phyloP scores from a whole-genome alignment of 2,329 filamentous ascomycete genomes.

The Ophiostoma ulmi region DNA sequence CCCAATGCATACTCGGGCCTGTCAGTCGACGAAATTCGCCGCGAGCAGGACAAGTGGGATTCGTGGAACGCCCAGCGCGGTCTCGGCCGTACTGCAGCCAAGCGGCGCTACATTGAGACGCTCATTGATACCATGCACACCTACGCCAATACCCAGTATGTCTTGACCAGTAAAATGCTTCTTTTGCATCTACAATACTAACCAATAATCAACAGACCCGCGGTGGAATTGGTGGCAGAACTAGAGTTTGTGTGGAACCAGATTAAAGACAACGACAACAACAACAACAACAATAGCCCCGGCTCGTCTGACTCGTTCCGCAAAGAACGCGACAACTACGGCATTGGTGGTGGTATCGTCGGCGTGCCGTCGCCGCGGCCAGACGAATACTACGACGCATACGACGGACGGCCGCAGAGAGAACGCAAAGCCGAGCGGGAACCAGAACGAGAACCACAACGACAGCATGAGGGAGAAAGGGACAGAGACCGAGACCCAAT shows the following conservation, averaged over 20 bases:
- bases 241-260: conserved; percentile 99
- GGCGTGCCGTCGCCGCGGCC: conserved; percentile 21
- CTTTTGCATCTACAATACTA: conserved; percentile 35
- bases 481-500: conserved; percentile 12
- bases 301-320: conserved; percentile 53
- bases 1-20: conserved; percentile 52
- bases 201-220: conserved; percentile 46
- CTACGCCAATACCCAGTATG: conserved; percentile 80
- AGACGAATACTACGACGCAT: conserved; percentile 24
- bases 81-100: conserved; percentile 82
- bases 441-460: not conserved
- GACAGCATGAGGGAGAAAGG: not conserved
- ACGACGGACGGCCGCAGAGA: conserved; percentile 5
- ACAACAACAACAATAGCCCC: conserved; percentile 43
- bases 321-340: conserved; percentile 36
- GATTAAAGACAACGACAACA: conserved; percentile 59
- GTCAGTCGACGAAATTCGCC: conserved; percentile 49
- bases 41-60: conserved; percentile 73
- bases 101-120: conserved; percentile 87
- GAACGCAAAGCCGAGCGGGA: conserved; percentile 2
- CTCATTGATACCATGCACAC: conserved; percentile 95
- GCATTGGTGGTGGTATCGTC: conserved; percentile 13
- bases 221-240: conserved; percentile 80
- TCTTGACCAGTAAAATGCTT: conserved; percentile 21
- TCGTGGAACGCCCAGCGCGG: conserved; percentile 88